phyloP scores from a whole-genome alignment of 192 early-diverging fungal genomes.

The Endogone sp. region DNA sequence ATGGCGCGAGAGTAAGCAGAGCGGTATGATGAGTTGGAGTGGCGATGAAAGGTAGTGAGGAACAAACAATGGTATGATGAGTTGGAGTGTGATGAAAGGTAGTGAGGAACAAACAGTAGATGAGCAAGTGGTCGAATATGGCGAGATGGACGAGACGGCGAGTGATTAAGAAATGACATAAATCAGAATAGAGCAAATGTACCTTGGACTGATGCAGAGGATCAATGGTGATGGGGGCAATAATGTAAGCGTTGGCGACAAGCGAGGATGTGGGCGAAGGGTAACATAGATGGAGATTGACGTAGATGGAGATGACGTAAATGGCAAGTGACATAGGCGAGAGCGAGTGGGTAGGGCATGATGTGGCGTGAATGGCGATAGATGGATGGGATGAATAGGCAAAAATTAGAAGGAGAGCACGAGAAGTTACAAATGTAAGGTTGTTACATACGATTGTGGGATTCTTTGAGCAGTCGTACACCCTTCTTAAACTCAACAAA shows the following conservation, averaged over 20 bases:
- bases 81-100: too few relatives aligned
- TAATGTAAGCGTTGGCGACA: neutral
- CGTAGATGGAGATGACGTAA: neutral
- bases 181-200: neutral
- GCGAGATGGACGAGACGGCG: too few relatives aligned
- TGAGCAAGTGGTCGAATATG: too few relatives aligned
- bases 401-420: neutral
- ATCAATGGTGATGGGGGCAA: neutral
- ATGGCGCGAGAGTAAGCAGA: too few relatives aligned
- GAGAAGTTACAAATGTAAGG: neutral
- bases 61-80: too few relatives aligned
- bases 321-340: neutral
- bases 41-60: too few relatives aligned
- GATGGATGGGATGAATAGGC: neutral
- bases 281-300: neutral
- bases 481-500: neutral
- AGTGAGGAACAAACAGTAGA: too few relatives aligned
- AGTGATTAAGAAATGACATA: neutral
- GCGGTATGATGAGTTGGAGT: too few relatives aligned
- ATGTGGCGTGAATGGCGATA: neutral
- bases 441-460: neutral
- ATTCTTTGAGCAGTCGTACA: neutral
- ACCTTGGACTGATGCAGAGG: neutral
- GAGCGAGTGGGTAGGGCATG: neutral
- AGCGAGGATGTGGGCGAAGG: neutral